Percentiles rank a stretch among this genome's conserved stretches.
Evolutionary conservation across 169 alveolate genomes (phyloP).

Genomic region (Cryptosporidium parvum): DNA sequence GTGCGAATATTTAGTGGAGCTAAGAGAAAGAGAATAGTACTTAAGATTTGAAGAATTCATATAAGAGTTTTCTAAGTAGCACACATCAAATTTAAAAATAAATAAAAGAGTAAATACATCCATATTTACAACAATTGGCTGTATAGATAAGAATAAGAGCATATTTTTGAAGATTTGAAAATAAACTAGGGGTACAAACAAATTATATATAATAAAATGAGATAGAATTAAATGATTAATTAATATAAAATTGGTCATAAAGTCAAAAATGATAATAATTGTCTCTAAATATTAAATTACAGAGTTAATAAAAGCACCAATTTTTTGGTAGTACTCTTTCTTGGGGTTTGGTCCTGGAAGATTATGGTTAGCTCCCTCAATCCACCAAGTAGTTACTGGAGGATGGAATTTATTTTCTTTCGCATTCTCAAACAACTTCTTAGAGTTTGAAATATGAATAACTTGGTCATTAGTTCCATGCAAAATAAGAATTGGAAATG

Average conservation of each 20-base stretch:
- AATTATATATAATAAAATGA: not conserved
- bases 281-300: not conserved
- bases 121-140: not conserved
- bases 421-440: conserved; percentile 37
- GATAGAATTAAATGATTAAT: not conserved
- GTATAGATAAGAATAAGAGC: not conserved
- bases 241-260: not conserved
- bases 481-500: conserved; percentile 49
- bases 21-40: not conserved
- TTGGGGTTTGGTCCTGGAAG: conserved; percentile 59
- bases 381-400: conserved; percentile 72
- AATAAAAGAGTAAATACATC: too few relatives aligned
- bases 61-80: too few relatives aligned
- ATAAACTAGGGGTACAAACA: not conserved
- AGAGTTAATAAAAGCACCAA: conserved; percentile 37
- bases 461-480: conserved; percentile 69
- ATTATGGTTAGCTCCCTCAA: conserved; percentile 65
- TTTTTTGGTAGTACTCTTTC: conserved; percentile 56
- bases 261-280: too few relatives aligned
- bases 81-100: not conserved
- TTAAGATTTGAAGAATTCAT: not conserved
- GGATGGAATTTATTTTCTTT: conserved; percentile 38
- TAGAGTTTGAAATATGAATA: conserved; percentile 45
- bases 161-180: not conserved
- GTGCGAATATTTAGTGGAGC: too few relatives aligned